These are phyloP conservation scores for Camellia japonica DNA, from an alignment of 148 eudicot genomes.

Conservation along the genomic window DNA sequence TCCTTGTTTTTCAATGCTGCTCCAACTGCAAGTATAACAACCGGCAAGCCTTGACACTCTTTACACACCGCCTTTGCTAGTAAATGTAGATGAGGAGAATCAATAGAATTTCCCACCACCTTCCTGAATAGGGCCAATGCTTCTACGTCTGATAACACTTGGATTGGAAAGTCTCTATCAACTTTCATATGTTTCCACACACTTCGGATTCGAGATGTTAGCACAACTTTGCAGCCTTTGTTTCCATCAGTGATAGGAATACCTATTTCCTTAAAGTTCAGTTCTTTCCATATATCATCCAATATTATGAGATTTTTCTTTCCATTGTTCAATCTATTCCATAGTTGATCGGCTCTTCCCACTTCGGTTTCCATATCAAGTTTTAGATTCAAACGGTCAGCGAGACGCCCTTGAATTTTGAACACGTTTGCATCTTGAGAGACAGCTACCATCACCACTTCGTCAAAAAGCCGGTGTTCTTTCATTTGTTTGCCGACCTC, in stretches of 20 bases:
- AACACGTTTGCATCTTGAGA: background rate
- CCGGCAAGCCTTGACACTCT: background rate
- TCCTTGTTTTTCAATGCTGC: background rate
- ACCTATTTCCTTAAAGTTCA: background rate
- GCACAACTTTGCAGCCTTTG: conserved; percentile 3
- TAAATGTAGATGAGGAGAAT: too few species aligned
- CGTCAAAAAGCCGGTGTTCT: background rate
- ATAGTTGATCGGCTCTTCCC: background rate
- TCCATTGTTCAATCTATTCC: background rate
- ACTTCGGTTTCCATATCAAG: background rate
- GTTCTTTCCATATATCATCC: background rate
- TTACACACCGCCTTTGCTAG: background rate
- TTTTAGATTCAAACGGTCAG: background rate
- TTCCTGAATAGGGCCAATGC: background rate
- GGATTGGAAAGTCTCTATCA: background rate
- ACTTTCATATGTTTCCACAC: background rate
- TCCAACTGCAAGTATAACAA: background rate
- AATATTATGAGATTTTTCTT: background rate
- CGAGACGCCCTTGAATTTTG: conserved; percentile 2
- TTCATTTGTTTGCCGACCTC: background rate
- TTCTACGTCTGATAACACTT: background rate
- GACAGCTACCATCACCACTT: background rate
- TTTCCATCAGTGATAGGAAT: background rate
- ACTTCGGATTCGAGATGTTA: background rate
- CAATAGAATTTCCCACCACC: background rate